Evolutionary conservation across 768 basidiomycete species (phyloP).

Genomic region (Suillus subluteus): DNA sequence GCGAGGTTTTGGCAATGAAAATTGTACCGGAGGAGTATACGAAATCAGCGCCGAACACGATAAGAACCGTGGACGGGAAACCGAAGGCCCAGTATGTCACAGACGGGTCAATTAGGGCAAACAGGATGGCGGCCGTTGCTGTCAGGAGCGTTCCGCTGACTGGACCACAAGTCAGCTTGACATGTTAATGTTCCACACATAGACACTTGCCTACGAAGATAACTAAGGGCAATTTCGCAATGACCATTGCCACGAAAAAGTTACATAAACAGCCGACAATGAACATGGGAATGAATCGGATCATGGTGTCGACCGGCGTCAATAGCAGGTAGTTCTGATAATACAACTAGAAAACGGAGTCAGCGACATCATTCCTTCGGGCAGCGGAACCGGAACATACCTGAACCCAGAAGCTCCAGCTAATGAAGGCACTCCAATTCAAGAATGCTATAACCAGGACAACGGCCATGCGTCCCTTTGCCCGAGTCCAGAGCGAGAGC

Average conservation of each 20-base stretch:
- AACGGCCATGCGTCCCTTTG: conserved; percentile 61
- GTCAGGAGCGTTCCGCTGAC: conserved; percentile 63
- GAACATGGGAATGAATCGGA: conserved; percentile 74
- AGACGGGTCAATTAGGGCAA: conserved; percentile 64
- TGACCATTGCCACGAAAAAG: conserved; percentile 60
- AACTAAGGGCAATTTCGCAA: conserved; percentile 57
- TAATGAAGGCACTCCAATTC: conserved; percentile 62
- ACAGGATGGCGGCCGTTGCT: conserved; percentile 58
- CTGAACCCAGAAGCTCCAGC: conserved; percentile 57
- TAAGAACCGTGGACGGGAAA: conserved; percentile 66
- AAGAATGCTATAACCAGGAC: conserved; percentile 67
- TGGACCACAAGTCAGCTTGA: conserved; percentile 22
- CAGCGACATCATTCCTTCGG: conserved; percentile 13
- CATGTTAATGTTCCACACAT: neutral
- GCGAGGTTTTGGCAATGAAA: conserved; percentile 69
- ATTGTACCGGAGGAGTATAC: conserved; percentile 74
- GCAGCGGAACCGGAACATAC: conserved; percentile 31
- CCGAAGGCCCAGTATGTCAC: conserved; percentile 75
- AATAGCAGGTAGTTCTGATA: conserved; percentile 68
- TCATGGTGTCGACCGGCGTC: conserved; percentile 60
- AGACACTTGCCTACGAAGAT: conserved; percentile 54
- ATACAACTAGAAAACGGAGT: conserved; percentile 50
- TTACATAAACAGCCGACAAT: conserved; percentile 68
- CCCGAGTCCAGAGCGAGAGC: conserved; percentile 63
- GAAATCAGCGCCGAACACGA: conserved; percentile 80